Evolutionary conservation across 805 yeast species (phyloP).

Genomic region (Huiozyma sinensis): DNA sequence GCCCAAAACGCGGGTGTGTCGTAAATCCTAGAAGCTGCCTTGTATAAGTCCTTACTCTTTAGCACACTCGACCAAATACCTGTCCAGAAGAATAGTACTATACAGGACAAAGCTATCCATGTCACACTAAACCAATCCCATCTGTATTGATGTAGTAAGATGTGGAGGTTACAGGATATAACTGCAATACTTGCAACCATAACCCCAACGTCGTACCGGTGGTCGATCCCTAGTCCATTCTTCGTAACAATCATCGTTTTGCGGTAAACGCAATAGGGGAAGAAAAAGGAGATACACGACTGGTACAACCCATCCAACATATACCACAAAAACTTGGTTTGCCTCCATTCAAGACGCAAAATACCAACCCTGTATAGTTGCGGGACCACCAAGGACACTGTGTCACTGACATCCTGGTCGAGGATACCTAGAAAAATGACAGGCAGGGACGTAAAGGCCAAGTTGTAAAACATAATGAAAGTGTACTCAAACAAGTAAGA

Average conservation of each 20-base stretch:
- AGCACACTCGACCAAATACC: conserved; percentile 62
- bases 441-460: conserved; percentile 76
- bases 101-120: conserved; percentile 45
- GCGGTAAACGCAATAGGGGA: conserved; percentile 51
- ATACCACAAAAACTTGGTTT: conserved; percentile 57
- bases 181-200: conserved; percentile 58
- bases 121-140: conserved; percentile 72
- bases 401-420: conserved; percentile 70
- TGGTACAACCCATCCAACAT: conserved; percentile 73
- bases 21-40: conserved; percentile 53
- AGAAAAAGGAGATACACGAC: conserved; percentile 59
- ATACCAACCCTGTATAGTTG: conserved; percentile 69
- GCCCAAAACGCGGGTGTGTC: conserved; percentile 61
- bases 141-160: conserved; percentile 56
- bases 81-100: conserved; percentile 63
- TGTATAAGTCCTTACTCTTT: conserved; percentile 50
- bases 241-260: conserved; percentile 34
- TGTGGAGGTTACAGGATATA: conserved; percentile 54
- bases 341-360: conserved; percentile 58
- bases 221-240: conserved; percentile 54
- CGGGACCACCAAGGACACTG: conserved; percentile 61
- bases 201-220: conserved; percentile 63
- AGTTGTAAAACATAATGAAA: conserved; percentile 66
- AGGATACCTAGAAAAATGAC: conserved; percentile 68
- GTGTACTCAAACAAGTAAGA: conserved; percentile 71